Conservation (phyloP, 164 flowering plant species). For the grape (Vitis vinifera) region ASM3070453v1 NC_081818.1:4342501-4343000, state of each 20-base stretch:
- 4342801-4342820: not conserved
- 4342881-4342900: no score
- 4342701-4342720: constrained; percentile 27
- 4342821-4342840: no score
- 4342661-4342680: not conserved
- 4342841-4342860: no score
- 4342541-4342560: constrained; percentile 12
- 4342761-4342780: constrained; percentile 26
- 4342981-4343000: not conserved
- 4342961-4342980: constrained; percentile 5
- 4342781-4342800: constrained; percentile 19
- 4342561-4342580: constrained; percentile 15
- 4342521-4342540: constrained; percentile 15
- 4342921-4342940: no score
- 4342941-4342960: no score
- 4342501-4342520: constrained; percentile 14
- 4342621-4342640: not conserved
- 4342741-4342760: constrained; percentile 26
- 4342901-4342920: no score
- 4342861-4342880: no score
- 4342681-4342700: no score
- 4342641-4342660: not conserved
- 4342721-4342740: constrained; percentile 28
- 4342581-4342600: constrained; percentile 13
- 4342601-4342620: constrained; percentile 9